Conservation (phyloP, 192 early-diverging fungal species). For the Entomortierella lignicola region DNA sequence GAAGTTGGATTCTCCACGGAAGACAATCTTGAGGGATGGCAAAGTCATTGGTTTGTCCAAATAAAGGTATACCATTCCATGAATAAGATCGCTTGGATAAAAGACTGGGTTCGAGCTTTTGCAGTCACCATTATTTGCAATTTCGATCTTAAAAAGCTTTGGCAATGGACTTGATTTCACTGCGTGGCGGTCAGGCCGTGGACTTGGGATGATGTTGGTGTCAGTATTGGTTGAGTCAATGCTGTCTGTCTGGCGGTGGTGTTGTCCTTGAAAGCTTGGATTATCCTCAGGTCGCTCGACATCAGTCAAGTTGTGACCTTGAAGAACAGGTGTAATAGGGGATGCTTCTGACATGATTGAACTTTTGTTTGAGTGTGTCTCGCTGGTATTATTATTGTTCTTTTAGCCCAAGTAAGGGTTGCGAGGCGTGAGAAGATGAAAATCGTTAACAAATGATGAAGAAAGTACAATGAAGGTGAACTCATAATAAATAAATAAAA, state of each 20-base stretch:
- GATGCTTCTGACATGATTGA: neutral
- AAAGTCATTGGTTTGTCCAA: slow-evolving; percentile 53
- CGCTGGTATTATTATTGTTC: neutral
- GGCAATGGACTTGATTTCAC: slow-evolving; percentile 41
- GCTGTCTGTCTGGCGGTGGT: slow-evolving; percentile 14
- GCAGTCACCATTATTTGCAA: slow-evolving; percentile 47
- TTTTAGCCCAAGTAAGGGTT: neutral
- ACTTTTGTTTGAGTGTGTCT: too few relatives aligned
- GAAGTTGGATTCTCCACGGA: slow-evolving; percentile 50
- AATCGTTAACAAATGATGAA: neutral
- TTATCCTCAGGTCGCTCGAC: neutral
- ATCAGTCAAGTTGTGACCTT: neutral
- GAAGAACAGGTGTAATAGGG: neutral
- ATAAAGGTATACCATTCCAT: slow-evolving; percentile 51
- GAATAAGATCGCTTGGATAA: slow-evolving; percentile 50
- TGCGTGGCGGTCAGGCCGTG: slow-evolving; percentile 7
- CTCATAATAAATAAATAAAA: neutral
- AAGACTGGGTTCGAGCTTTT: slow-evolving; percentile 46
- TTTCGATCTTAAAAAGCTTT: slow-evolving; percentile 51
- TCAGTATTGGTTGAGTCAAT: slow-evolving; percentile 3
- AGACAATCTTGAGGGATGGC: slow-evolving; percentile 53
- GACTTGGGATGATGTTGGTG: neutral
- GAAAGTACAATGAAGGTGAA: neutral
- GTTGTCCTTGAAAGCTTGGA: neutral
- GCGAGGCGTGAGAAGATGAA: slow-evolving; percentile 5